Evolutionary conservation across 148 eudicot species (phyloP), one percentile per base, ranked within the genome.

Genomic region (Rhododendron ovatum): DNA sequence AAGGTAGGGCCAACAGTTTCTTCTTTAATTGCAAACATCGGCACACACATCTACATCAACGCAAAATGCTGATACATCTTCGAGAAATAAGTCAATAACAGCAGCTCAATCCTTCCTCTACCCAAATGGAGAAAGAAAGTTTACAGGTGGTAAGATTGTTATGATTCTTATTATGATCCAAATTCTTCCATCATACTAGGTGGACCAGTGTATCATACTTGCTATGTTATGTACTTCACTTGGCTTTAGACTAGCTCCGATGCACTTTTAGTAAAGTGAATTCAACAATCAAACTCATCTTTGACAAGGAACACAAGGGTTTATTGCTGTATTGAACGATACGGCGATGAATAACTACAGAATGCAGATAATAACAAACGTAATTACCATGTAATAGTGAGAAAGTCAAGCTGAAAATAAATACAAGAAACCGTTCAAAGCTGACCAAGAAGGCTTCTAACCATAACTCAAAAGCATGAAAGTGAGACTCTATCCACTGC

Each of bases 1-100:
- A 59, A 22, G 75, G 88, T 78, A 61, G 82, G 88, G 86, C 33
- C 88, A 86, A 80, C 41, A n/a, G 50, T 48, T 80, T 81, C 39
- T 37, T 37, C 30, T 82, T 57, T 82, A 81, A 55, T 53, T 37
- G 18, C 77, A 63, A 83, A 67, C 48, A 41, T 83, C 24, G 28
- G 18, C 20, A 6, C 7, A 20, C 24, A 83, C 43, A 69, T n/a
- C 28, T 47, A 43, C 78, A 30, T 69, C 85, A 83, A 47, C 57
- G n/a, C 85, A 83, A 83, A 59, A 39, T 63, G 55, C 37, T 82
- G 51, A 82, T 24, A 41, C 30, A 11, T 59, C 33, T 39, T 59
- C 43, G 53, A 41, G 35, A 30, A 63, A 82, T 41, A 41, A 41
- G 45, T 41, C 45, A 41, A 41, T 61, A 61, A 63, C 53, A 57